Evolutionary conservation across 1,139 yeast genomes (phyloP).

Genomic region (Entelexis paramagnoliae): DNA sequence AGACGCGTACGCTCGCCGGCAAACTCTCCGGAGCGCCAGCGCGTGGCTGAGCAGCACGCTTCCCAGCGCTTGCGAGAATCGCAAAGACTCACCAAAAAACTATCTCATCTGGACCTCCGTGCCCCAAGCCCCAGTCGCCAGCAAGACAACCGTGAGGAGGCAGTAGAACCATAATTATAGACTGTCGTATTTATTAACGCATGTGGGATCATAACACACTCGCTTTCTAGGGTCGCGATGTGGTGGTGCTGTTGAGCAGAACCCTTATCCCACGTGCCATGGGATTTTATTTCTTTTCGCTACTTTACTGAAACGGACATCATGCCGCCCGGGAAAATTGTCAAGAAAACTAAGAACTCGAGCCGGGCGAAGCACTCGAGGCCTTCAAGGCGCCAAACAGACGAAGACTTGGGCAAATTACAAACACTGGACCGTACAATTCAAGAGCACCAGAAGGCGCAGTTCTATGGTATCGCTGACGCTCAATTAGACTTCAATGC

Average conservation of each 20-base stretch:
- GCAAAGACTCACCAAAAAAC: slow-evolving; percentile 12
- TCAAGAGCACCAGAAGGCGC: slow-evolving; percentile 1
- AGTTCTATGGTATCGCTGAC: background rate
- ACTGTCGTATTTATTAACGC: background rate
- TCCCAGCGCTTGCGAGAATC: slow-evolving; percentile 16
- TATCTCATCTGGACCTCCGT: slow-evolving; percentile 15
- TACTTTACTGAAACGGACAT: background rate
- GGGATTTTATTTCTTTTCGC: background rate
- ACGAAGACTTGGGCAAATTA: background rate
- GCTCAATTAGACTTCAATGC: background rate
- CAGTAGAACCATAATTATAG: background rate
- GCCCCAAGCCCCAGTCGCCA: slow-evolving; percentile 6
- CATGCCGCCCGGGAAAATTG: background rate
- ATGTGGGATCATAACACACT: background rate
- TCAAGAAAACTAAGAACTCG: background rate
- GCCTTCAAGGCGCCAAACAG: background rate
- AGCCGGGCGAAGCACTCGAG: background rate
- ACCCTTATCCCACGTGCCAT: background rate
- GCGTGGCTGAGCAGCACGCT: slow-evolving; percentile 11
- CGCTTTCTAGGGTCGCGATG: background rate
- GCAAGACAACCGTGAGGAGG: background rate
- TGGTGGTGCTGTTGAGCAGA: background rate
- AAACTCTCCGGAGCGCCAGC: slow-evolving; percentile 7
- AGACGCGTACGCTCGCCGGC: slow-evolving; percentile 10
- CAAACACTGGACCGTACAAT: background rate